These are phyloP conservation scores for Serendipita sp. DNA, from an alignment of 768 basidiomycete genomes.

Conservation along the genomic window DNA sequence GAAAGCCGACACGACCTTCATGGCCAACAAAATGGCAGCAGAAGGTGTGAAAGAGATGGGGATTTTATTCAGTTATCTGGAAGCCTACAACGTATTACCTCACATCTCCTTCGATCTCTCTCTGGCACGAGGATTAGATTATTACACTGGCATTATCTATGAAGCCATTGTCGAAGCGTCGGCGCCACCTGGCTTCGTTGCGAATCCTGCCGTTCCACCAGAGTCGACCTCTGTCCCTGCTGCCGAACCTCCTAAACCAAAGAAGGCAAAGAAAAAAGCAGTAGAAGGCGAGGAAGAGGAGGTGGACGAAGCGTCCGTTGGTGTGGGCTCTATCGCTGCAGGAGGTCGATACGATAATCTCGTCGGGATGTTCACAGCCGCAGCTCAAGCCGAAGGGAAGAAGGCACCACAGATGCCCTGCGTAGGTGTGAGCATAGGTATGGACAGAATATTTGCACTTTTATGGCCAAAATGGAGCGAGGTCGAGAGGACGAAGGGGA, in stretches of 20 bases:
- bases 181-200: conserved; percentile 67
- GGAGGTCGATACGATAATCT: conserved; percentile 94
- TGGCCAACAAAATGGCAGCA: conserved; percentile 56
- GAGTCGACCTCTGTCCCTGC: conserved; percentile 19
- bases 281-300: conserved; percentile 36
- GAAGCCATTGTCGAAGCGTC: conserved; percentile 90
- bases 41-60: conserved; percentile 78
- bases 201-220: conserved; percentile 26
- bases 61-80: conserved; percentile 64
- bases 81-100: conserved; percentile 52
- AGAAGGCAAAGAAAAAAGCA: conserved; percentile 8
- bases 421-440: conserved; percentile 80
- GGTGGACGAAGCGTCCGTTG: conserved; percentile 86
- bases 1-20: conserved; percentile 43
- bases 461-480: conserved; percentile 78
- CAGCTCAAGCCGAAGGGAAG: conserved; percentile 52
- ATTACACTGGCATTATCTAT: conserved; percentile 98
- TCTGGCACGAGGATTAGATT: conserved; percentile 92
- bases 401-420: conserved; percentile 53
- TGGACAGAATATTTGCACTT: conserved; percentile 86
- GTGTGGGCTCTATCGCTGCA: conserved; percentile 98
- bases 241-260: conserved; percentile 26
- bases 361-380: conserved; percentile 78
- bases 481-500: conserved; percentile 69
- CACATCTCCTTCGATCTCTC: conserved; percentile 94